Evolutionary conservation across 768 basidiomycete species (phyloP).

Genomic region (Kwoniella shandongensis): DNA sequence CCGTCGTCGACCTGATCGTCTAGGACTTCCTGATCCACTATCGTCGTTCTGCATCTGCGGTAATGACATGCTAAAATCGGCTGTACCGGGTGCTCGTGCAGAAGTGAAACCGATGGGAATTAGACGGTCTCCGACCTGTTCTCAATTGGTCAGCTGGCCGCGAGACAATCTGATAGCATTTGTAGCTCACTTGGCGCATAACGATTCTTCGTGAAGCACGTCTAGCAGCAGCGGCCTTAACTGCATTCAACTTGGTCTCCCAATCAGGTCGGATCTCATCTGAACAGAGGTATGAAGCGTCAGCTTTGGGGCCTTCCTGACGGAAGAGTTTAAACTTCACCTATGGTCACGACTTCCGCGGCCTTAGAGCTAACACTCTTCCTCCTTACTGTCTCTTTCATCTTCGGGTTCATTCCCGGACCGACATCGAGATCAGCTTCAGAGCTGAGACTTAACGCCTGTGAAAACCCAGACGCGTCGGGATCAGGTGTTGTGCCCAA

Average conservation of each 20-base stretch:
- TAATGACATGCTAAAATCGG: constrained; percentile 52
- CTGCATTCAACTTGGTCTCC: constrained; percentile 92
- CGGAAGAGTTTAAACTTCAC: constrained; percentile 57
- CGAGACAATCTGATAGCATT: neutral
- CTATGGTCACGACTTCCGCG: constrained; percentile 87
- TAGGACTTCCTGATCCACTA: constrained; percentile 57
- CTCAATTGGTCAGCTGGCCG: neutral
- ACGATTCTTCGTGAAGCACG: constrained; percentile 94
- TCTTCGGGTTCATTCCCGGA: constrained; percentile 42
- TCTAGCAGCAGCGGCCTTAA: constrained; percentile 91
- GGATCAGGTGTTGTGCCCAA: constrained; percentile 36
- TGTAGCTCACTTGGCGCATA: constrained; percentile 70
- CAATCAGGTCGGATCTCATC: constrained; percentile 98
- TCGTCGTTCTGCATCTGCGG: constrained; percentile 56
- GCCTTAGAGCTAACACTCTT: constrained; percentile 85
- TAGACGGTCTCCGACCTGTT: constrained; percentile 81
- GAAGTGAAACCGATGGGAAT: constrained; percentile 96
- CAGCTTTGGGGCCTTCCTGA: neutral
- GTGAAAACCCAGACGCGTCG: constrained; percentile 30
- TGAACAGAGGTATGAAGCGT: constrained; percentile 47
- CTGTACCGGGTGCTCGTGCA: constrained; percentile 56
- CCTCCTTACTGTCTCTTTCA: constrained; percentile 56
- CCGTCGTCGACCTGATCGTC: constrained; percentile 59
- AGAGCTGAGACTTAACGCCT: constrained; percentile 32
- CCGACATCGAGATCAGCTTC: constrained; percentile 38